These are phyloP conservation scores for Euphorbia peplus DNA, from an alignment of 345 rosid genomes.

Conservation along the genomic window DNA sequence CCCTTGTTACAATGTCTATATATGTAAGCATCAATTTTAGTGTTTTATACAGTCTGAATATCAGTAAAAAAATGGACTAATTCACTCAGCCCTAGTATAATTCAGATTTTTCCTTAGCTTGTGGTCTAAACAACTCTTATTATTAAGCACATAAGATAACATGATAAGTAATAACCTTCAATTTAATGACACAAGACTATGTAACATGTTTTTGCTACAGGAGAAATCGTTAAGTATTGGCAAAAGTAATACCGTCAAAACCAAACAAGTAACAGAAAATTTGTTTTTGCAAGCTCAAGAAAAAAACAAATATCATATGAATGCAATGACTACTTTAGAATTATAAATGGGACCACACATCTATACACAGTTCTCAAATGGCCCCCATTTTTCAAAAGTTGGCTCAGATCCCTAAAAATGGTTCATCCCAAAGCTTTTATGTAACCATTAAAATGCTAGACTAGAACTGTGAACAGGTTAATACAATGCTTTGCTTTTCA, in stretches of 20 bases:
- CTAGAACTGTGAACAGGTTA: too few species aligned
- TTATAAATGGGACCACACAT: constrained; percentile 3
- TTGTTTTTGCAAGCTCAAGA: background rate
- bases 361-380: constrained; percentile 2
- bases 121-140: background rate
- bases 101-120: too few species aligned
- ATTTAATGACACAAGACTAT: background rate
- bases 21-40: background rate
- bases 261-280: background rate
- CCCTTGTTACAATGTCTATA: background rate
- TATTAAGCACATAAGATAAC: too few species aligned
- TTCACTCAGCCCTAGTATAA: background rate
- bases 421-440: constrained; percentile 12
- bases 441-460: background rate
- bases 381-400: constrained; percentile 14
- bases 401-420: constrained; percentile 7
- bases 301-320: background rate
- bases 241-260: background rate
- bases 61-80: background rate
- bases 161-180: background rate
- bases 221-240: background rate
- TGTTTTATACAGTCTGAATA: background rate
- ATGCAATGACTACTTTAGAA: background rate
- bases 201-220: too few species aligned
- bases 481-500: background rate